Evolutionary conservation across 1,284 basidiomycete genomes (phyloP), one percentile per base, ranked within the genome.

Genomic region (Inonotus hispidus): DNA sequence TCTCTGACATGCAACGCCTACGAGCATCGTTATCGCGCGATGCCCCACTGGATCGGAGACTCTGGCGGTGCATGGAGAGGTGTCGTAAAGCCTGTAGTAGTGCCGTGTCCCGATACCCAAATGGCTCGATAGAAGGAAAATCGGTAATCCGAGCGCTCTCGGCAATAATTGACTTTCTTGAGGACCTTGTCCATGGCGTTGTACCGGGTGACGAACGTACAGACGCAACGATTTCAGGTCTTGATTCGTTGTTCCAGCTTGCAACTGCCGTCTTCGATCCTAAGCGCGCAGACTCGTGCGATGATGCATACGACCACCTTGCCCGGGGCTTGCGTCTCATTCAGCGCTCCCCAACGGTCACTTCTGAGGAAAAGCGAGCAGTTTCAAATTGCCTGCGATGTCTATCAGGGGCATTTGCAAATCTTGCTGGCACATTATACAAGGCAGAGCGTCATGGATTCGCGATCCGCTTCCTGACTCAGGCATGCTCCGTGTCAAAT

Each of bases 381-480:
- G 29, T 19, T 57, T 76, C 83, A 0, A 86, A 86, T 59, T 83
- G 82, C 63, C 67, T 79, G 2, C 83, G 88, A 14, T 89, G 86
- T 66, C 72, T 87, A 3, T 85, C 87, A 3, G 86, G 84, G 1
- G 83, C 84, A 4, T 83, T 84, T 64, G 82, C 89, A 64, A 86
- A 85, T 67, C 67, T 87, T 0, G 86, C 82, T 3, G 84, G 83
- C 1, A 75, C 75, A 16, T 70, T 92, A 35, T 91, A 88, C 64
- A 82, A 88, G 60, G 80, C 78, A 11, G 76, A 75, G 19, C 76
- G 79, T 59, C 78, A 83, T 68, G 84, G 84, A 1, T 77, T 80
- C 37, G 83, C 87, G 0, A 77, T 87, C 23, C 79, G 83, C 1
- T 91, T 91, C 68, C 72, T 91, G 49, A 76, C 80, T 27, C 77